Percentiles rank a stretch among this genome's conserved stretches.
Evolutionary conservation across 257 asterid genomes (phyloP).

Genomic region (Misopates orontium): DNA sequence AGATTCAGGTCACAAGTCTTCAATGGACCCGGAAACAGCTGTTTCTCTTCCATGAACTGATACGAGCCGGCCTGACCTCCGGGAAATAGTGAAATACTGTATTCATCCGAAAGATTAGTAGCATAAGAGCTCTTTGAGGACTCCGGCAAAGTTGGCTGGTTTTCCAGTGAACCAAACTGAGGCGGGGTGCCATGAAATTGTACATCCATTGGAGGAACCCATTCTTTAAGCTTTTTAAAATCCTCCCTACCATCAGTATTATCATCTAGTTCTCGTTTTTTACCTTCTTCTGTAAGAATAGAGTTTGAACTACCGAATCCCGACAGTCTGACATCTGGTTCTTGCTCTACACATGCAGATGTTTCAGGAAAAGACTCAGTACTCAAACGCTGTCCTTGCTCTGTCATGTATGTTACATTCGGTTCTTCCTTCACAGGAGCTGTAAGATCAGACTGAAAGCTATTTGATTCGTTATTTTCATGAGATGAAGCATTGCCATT

Average conservation of each 20-base stretch:
- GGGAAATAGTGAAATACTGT: constrained; percentile 53
- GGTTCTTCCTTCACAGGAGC: constrained; percentile 36
- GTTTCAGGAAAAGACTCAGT: constrained; percentile 37
- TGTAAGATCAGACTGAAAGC: constrained; percentile 33
- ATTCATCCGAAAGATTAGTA: constrained; percentile 48
- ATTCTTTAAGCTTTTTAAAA: constrained; percentile 57
- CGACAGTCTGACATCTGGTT: constrained; percentile 37
- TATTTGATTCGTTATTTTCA: constrained; percentile 35
- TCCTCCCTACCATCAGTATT: constrained; percentile 44
- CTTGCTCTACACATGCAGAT: constrained; percentile 39
- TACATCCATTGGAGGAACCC: constrained; percentile 37
- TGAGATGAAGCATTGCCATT: constrained; percentile 41
- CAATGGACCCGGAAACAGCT: constrained; percentile 68
- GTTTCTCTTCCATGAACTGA: constrained; percentile 62
- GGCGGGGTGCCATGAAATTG: constrained; percentile 38
- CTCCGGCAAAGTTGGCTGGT: constrained; percentile 30
- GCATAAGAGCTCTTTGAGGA: constrained; percentile 38
- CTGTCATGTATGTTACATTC: constrained; percentile 28
- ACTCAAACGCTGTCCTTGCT: constrained; percentile 26
- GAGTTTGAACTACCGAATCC: constrained; percentile 45
- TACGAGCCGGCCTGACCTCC: constrained; percentile 40
- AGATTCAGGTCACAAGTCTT: constrained; percentile 92
- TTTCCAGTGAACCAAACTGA: constrained; percentile 37
- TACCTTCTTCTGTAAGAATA: constrained; percentile 46
- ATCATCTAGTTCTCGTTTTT: constrained; percentile 57